phyloP scores from a whole-genome alignment of 2,329 filamentous ascomycete species.

The Keithomyces neogunnii region DNA sequence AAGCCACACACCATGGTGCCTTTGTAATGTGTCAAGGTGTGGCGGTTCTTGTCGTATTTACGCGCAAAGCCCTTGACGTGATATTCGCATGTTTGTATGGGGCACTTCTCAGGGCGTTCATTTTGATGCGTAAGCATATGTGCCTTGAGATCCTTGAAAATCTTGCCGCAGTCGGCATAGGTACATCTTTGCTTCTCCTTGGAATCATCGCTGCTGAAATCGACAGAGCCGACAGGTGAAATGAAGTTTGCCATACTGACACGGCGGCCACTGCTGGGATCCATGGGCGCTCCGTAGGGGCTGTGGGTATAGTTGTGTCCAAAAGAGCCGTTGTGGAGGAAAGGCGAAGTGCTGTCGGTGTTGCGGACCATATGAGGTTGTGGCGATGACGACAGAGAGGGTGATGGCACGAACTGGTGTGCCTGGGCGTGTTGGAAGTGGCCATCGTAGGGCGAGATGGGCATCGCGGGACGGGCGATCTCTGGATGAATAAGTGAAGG shows the following conservation, averaged over 20 bases:
- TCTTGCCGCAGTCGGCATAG: constrained; percentile 73
- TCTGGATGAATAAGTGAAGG: constrained; percentile 50
- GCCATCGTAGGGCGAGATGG: constrained; percentile 36
- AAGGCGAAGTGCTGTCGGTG: constrained; percentile 57
- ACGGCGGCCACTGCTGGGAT: constrained; percentile 40
- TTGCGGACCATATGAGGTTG: constrained; percentile 36
- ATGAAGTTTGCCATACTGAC: constrained; percentile 63
- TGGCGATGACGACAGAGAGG: constrained; percentile 46
- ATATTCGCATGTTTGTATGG: constrained; percentile 86
- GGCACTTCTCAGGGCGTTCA: constrained; percentile 89
- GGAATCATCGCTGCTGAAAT: constrained; percentile 53
- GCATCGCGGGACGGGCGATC: constrained; percentile 39
- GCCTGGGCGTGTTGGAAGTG: constrained; percentile 35
- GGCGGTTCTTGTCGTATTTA: constrained; percentile 94
- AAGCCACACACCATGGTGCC: constrained; percentile 96
- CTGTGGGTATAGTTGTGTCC: constrained; percentile 45
- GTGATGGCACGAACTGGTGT: constrained; percentile 49
- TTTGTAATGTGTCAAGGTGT: constrained; percentile 93
- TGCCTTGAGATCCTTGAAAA: constrained; percentile 86
- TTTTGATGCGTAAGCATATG: constrained; percentile 92
- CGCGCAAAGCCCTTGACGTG: constrained; percentile 86
- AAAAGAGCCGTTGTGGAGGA: constrained; percentile 46
- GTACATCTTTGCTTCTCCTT: constrained; percentile 70
- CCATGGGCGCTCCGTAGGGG: constrained; percentile 40
- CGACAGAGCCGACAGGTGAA: constrained; percentile 49